Percentiles rank a stretch among this genome's conserved stretches.
Conservation (phyloP, 2,329 filamentous ascomycete species). For the Scedosporium apiospermum region DNA sequence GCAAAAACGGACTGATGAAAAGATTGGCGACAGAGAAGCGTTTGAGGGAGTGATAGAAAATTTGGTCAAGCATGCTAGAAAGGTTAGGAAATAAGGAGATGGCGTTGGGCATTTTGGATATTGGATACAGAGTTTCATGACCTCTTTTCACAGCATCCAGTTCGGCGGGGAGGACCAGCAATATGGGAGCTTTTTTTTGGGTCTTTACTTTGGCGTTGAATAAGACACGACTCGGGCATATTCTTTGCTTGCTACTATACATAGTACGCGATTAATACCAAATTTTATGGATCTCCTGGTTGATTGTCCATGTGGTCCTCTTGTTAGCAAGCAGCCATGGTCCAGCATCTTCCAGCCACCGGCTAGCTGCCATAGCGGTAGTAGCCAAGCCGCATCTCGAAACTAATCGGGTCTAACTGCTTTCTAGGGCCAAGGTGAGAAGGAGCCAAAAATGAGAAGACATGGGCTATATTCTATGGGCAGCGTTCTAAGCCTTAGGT, state of each 20-base stretch:
- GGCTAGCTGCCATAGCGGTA: no score
- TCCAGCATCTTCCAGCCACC: no score
- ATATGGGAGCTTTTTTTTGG: neutral
- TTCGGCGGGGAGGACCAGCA: neutral
- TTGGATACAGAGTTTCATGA: neutral
- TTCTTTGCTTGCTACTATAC: neutral
- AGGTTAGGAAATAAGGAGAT: constrained; percentile 59
- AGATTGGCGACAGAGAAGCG: constrained; percentile 81
- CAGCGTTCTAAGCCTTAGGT: no score
- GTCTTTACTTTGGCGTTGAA: neutral
- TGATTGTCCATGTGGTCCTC: no score
- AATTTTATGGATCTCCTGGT: neutral
- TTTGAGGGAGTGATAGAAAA: constrained; percentile 98
- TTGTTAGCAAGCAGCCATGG: no score
- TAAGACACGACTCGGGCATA: neutral
- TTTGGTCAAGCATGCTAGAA: constrained; percentile 80
- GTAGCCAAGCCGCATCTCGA: no score
- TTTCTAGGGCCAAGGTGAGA: neutral
- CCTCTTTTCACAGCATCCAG: neutral
- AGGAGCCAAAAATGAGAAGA: no score
- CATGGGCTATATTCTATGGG: no score
- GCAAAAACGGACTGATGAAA: constrained; percentile 76
- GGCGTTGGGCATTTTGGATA: neutral
- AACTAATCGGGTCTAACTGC: neutral
- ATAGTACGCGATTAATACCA: neutral